phyloP scores from a whole-genome alignment of 2,329 filamentous ascomycete genomes.

The Didymella exigua region DNA sequence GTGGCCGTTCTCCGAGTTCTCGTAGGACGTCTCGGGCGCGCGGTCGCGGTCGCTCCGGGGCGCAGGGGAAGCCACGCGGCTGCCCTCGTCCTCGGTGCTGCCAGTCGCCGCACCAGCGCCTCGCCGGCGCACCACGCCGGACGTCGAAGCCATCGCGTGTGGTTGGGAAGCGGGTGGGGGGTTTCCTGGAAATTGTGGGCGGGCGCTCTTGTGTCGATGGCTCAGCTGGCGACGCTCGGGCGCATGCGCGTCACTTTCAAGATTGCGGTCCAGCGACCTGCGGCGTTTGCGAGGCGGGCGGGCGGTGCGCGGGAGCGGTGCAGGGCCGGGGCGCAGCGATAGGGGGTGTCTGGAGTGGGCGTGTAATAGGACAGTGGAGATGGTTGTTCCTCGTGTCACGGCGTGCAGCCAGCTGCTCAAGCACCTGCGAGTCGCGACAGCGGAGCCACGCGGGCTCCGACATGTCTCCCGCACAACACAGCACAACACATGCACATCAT shows the following conservation, averaged over 20 bases:
- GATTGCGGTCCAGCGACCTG: slow-evolving; percentile 11
- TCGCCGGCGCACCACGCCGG: slow-evolving; percentile 73
- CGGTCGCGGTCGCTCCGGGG: slow-evolving; percentile 66
- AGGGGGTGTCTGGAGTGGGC: slow-evolving; percentile 18
- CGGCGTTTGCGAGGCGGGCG: slow-evolving; percentile 18
- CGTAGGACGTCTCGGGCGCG: slow-evolving; percentile 79
- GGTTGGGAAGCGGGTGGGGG: slow-evolving; percentile 36
- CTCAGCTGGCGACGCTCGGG: slow-evolving; percentile 43
- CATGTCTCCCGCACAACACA: too few relatives aligned
- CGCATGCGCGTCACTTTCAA: slow-evolving; percentile 36
- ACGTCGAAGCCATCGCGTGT: slow-evolving; percentile 67
- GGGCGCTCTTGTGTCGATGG: slow-evolving; percentile 39
- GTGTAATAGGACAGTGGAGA: slow-evolving; percentile 10
- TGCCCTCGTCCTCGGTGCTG: slow-evolving; percentile 64
- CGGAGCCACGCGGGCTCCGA: slow-evolving; percentile 5
- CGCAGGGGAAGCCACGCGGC: slow-evolving; percentile 69
- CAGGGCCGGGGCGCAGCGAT: slow-evolving; percentile 22
- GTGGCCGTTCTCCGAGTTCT: slow-evolving; percentile 90
- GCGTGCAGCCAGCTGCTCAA: slow-evolving; percentile 3
- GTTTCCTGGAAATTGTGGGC: slow-evolving; percentile 40
- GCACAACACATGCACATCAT: too few relatives aligned
- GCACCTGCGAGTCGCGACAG: background rate
- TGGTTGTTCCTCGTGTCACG: slow-evolving; percentile 31
- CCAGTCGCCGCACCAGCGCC: slow-evolving; percentile 60
- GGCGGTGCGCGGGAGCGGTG: slow-evolving; percentile 16